Conservation (phyloP, 202 grass and related monocot genomes). For the Saccharum hybrid region DNA sequence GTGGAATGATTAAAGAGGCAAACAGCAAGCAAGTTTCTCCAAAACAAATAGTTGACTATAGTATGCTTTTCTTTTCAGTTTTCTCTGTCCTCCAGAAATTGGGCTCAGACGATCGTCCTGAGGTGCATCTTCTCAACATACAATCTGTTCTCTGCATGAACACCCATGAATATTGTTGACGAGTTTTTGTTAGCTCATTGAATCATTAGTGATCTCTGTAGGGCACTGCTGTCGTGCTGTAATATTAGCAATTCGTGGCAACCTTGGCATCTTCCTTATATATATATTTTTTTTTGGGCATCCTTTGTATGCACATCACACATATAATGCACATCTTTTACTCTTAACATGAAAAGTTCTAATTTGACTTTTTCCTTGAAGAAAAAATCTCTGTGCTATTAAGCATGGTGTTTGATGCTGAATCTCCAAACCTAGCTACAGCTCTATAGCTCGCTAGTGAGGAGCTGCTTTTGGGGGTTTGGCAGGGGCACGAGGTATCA, state of each 20-base stretch:
- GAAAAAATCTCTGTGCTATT: not conserved
- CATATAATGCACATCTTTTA: not conserved
- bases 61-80: constrained; percentile 91
- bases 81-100: constrained; percentile 88
- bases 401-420: not conserved
- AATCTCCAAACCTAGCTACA: not conserved
- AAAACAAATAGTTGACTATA: constrained; percentile 73
- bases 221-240: constrained; percentile 14
- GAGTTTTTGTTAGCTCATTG: constrained; percentile 29
- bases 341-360: constrained; percentile 18
- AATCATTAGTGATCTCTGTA: constrained; percentile 2
- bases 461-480: not conserved
- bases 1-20: constrained; percentile 25
- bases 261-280: constrained; percentile 12
- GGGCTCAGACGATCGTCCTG: constrained; percentile 84
- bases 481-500: not conserved
- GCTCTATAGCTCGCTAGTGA: not conserved
- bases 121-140: constrained; percentile 61
- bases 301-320: not conserved
- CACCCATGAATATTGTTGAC: constrained; percentile 27
- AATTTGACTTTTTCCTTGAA: not conserved
- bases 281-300: not conserved
- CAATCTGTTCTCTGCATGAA: constrained; percentile 39
- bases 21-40: constrained; percentile 40
- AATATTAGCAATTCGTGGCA: constrained; percentile 10